These are phyloP conservation scores for Trichoderma harzianum DNA, from an alignment of 2,329 filamentous ascomycete genomes.

Conservation along the genomic window DNA sequence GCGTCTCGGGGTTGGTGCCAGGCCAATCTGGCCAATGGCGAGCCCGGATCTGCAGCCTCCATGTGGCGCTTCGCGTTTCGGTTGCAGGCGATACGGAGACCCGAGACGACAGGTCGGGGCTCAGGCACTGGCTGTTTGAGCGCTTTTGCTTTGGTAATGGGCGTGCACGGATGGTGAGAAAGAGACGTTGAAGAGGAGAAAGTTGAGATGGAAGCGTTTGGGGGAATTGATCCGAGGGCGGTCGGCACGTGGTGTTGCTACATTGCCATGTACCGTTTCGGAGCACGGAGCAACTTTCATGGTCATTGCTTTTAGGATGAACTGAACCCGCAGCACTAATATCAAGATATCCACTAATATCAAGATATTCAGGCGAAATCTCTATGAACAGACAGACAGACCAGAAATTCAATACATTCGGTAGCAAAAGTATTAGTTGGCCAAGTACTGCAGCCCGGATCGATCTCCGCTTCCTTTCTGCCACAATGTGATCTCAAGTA, in stretches of 20 bases:
- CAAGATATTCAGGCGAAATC: not conserved
- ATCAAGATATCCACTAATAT: not conserved
- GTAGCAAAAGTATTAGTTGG: not conserved
- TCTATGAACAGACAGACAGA: not conserved
- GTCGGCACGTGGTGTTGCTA: not conserved
- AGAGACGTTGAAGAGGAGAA: not conserved
- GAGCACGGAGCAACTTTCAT: not conserved
- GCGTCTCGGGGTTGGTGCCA: slow-evolving; percentile 14
- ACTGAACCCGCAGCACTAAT: not conserved
- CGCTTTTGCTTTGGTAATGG: not conserved
- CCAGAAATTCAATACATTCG: not conserved
- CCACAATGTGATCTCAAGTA: no score
- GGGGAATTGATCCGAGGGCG: not conserved
- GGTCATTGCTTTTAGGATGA: not conserved
- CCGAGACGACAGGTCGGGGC: not conserved
- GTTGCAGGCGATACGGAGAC: slow-evolving; percentile 14
- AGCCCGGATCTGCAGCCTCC: not conserved
- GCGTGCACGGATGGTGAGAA: not conserved
- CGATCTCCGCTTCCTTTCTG: not conserved
- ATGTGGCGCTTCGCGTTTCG: slow-evolving; percentile 17
- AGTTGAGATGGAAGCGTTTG: not conserved
- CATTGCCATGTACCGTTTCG: not conserved
- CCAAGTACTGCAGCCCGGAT: not conserved
- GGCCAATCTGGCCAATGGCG: slow-evolving; percentile 9
- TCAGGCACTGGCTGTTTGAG: slow-evolving; percentile 17